These are phyloP conservation scores for Zymoseptoria crescenta DNA, from an alignment of 2,329 filamentous ascomycete species.

Conservation along the genomic window DNA sequence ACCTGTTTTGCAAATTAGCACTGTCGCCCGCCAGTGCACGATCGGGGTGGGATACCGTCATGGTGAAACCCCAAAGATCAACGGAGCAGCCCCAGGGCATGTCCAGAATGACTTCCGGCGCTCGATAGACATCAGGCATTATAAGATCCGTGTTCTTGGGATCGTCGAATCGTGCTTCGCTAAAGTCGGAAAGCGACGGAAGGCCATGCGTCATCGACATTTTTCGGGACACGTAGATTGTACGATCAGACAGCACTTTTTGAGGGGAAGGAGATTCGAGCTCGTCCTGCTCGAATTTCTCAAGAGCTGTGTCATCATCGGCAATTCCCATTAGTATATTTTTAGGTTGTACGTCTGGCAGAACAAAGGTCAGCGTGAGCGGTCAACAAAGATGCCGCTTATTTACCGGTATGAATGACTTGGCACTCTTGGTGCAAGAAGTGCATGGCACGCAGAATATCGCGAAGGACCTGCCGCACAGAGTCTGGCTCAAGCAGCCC, in stretches of 20 bases:
- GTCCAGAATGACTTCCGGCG: constrained; percentile 33
- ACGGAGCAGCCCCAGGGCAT: constrained; percentile 30
- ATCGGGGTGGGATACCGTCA: constrained; percentile 25
- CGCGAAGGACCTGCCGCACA: constrained; percentile 15
- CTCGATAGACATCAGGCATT: constrained; percentile 32
- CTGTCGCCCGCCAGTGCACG: not conserved
- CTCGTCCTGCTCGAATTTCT: constrained; percentile 28
- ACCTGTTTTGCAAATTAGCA: constrained; percentile 18
- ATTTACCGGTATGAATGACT: constrained; percentile 26
- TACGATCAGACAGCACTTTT: constrained; percentile 23
- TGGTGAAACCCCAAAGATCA: constrained; percentile 35
- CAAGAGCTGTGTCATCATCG: constrained; percentile 25
- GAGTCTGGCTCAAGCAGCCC: constrained; percentile 2
- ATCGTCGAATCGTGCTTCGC: constrained; percentile 32
- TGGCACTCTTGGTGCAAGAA: constrained; percentile 22
- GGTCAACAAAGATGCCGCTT: not conserved
- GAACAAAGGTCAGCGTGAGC: not conserved
- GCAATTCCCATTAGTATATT: constrained; percentile 33
- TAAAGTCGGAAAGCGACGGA: constrained; percentile 31
- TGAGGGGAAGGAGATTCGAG: constrained; percentile 25
- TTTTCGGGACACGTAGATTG: constrained; percentile 30
- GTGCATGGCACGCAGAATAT: constrained; percentile 22
- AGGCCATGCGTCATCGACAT: constrained; percentile 28
- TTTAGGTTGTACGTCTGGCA: constrained; percentile 31
- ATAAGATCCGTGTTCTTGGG: constrained; percentile 23